These are phyloP conservation scores for Starmerella powellii DNA, from an alignment of 805 yeast genomes.

Conservation along the genomic window DNA sequence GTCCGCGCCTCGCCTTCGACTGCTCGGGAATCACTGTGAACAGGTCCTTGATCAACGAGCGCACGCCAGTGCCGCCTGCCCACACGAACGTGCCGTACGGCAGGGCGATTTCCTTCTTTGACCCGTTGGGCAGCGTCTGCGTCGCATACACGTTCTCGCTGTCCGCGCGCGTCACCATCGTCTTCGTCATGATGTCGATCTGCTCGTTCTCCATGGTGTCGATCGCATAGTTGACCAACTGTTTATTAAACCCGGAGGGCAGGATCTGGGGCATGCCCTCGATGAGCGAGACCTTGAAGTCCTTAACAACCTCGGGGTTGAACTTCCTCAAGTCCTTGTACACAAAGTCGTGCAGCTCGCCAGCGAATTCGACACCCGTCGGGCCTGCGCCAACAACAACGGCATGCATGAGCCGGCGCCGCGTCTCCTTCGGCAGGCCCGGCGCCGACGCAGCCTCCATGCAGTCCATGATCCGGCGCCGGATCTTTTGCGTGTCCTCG, in stretches of 20 bases:
- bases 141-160: conserved; percentile 57
- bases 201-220: conserved; percentile 56
- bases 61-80: conserved; percentile 95
- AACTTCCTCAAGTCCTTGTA: conserved; percentile 81
- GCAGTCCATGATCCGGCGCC: conserved; percentile 71
- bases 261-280: conserved; percentile 88
- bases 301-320: conserved; percentile 76
- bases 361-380: conserved; percentile 96
- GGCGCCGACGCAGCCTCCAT: conserved; percentile 81
- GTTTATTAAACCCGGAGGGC: conserved; percentile 34
- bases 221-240: conserved; percentile 54
- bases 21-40: conserved; percentile 48
- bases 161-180: conserved; percentile 80
- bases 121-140: conserved; percentile 55
- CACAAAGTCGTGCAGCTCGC: conserved; percentile 87
- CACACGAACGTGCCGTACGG: conserved; percentile 91
- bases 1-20: conserved; percentile 78
- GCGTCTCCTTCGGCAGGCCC: conserved; percentile 53
- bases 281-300: conserved; percentile 69
- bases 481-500: conserved; percentile 72
- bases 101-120: conserved; percentile 46
- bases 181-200: conserved; percentile 65
- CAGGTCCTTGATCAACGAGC: conserved; percentile 58
- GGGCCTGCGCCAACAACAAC: conserved; percentile 99
- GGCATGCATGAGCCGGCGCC: conserved; percentile 72